These are phyloP conservation scores for Thraustochytrium sp. DNA, from an alignment of 352 stramenopile species.

Conservation along the genomic window DNA sequence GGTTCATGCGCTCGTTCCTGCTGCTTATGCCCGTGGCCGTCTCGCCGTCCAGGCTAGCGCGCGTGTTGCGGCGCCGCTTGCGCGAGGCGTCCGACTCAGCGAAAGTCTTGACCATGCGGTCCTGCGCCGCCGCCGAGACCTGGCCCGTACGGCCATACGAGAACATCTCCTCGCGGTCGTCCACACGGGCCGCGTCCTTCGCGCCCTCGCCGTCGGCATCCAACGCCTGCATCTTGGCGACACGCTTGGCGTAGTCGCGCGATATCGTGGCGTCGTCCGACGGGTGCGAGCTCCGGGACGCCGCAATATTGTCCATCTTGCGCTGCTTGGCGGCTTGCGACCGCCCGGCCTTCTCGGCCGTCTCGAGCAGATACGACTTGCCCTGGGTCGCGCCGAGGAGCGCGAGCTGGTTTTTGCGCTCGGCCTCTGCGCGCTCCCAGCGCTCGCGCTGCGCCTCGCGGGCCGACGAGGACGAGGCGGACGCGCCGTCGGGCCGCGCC, in stretches of 20 bases:
- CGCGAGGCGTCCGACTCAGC: background rate
- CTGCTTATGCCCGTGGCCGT: constrained; percentile 94
- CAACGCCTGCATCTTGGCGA: background rate
- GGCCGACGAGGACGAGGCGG: background rate
- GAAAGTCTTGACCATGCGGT: background rate
- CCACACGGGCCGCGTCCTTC: background rate
- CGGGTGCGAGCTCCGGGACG: background rate
- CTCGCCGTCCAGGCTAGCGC: constrained; percentile 62
- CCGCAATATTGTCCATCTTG: background rate
- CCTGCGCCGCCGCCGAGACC: background rate
- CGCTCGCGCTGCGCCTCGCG: background rate
- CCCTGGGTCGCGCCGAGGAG: background rate
- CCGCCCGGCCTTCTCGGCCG: background rate
- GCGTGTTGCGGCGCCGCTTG: background rate
- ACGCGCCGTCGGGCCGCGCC: background rate
- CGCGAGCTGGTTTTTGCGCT: background rate
- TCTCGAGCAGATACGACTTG: constrained; percentile 28
- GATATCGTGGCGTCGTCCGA: background rate
- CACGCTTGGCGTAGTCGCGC: background rate
- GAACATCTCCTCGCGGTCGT: background rate
- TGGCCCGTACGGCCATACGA: background rate
- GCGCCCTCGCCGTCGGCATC: background rate
- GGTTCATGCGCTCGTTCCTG: constrained; percentile 93
- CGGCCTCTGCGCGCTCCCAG: background rate
- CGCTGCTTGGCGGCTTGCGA: background rate